Conservation (phyloP, 257 asterid genomes). For the Nicotiana tabacum region DNA sequence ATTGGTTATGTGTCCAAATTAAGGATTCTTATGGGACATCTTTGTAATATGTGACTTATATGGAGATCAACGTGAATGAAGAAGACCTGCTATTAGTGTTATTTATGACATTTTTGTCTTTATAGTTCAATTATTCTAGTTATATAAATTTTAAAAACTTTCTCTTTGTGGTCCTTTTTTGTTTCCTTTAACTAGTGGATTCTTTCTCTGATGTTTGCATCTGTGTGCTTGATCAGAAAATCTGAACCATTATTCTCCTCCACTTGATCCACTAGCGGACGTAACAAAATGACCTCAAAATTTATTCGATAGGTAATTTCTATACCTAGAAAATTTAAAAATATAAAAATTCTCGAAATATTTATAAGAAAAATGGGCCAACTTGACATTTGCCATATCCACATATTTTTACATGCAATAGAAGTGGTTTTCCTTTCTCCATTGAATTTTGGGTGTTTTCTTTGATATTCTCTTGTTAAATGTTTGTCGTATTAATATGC, state of each 20-base stretch:
- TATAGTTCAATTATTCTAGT: slow-evolving; percentile 34
- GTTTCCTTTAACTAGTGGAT: slow-evolving; percentile 13
- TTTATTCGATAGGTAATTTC: neutral
- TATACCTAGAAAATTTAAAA: too few relatives aligned
- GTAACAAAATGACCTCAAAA: slow-evolving; percentile 13
- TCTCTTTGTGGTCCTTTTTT: slow-evolving; percentile 42
- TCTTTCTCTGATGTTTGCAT: neutral
- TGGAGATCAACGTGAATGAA: slow-evolving; percentile 5
- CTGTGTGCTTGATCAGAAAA: slow-evolving; percentile 6
- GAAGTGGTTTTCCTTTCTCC: slow-evolving; percentile 10
- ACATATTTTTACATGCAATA: neutral
- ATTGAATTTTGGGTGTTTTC: slow-evolving; percentile 9
- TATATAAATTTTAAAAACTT: neutral
- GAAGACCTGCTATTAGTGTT: slow-evolving; percentile 21
- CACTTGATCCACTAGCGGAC: slow-evolving; percentile 25
- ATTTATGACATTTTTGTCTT: slow-evolving; percentile 18
- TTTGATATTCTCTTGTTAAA: neutral
- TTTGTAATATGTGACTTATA: slow-evolving; percentile 12
- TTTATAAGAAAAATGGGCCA: neutral
- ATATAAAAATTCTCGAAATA: neutral
- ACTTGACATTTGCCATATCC: neutral
- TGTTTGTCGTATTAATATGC: neutral
- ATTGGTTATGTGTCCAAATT: slow-evolving; percentile 39
- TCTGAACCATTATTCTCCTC: slow-evolving; percentile 17
- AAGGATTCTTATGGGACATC: slow-evolving; percentile 46